Evolutionary conservation across 495 filamentous ascomycete species (phyloP).

Genomic region (Aspergillus wentii): DNA sequence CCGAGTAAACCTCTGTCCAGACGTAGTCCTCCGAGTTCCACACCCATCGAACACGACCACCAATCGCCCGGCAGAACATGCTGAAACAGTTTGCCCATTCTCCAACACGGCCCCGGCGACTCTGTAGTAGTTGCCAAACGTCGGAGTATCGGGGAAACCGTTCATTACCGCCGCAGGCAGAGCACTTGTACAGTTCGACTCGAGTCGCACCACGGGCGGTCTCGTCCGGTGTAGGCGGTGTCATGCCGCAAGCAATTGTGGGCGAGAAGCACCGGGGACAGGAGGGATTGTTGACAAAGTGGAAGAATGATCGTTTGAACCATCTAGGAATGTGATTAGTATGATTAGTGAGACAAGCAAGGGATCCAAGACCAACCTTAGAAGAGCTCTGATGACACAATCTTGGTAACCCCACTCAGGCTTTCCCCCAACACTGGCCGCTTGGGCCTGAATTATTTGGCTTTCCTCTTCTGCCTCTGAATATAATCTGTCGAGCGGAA

Average conservation of each 20-base stretch:
- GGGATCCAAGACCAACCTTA: constrained; percentile 49
- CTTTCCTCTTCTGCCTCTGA: constrained; percentile 89
- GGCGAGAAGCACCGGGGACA: constrained; percentile 77
- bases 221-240: constrained; percentile 82
- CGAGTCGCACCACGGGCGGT: constrained; percentile 76
- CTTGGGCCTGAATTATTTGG: constrained; percentile 79
- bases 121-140: constrained; percentile 89
- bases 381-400: constrained; percentile 85
- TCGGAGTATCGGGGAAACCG: constrained; percentile 94
- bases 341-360: constrained; percentile 5
- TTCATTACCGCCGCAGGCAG: constrained; percentile 71
- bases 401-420: constrained; percentile 98
- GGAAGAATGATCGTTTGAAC: constrained; percentile 94
- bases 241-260: constrained; percentile 77
- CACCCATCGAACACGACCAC: constrained; percentile 89
- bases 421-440: constrained; percentile 75
- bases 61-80: constrained; percentile 94
- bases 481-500: constrained; percentile 91
- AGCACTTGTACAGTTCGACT: constrained; percentile 88
- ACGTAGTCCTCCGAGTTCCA: constrained; percentile 98
- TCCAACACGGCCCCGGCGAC: constrained; percentile 75
- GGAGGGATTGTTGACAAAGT: constrained; percentile 91
- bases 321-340: constrained; percentile 55
- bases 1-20: constrained; percentile 97
- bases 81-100: constrained; percentile 99